phyloP scores from a whole-genome alignment of 768 basidiomycete genomes.

The Scleroderma bovista region DNA sequence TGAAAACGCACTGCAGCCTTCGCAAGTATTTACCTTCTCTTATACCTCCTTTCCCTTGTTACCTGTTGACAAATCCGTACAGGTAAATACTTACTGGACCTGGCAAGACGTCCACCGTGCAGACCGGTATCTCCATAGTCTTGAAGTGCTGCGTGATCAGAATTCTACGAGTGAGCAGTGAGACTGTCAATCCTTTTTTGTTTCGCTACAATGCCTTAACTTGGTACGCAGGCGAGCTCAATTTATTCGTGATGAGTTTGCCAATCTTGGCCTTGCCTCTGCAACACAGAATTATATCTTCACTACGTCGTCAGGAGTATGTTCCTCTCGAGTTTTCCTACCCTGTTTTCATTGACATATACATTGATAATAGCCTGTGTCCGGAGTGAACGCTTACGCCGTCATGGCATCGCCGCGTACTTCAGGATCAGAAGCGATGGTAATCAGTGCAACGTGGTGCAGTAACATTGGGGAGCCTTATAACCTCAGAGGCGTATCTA shows the following conservation, averaged over 20 bases:
- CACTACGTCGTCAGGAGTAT: slow-evolving; percentile 45
- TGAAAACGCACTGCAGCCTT: slow-evolving; percentile 94
- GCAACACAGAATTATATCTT: slow-evolving; percentile 68
- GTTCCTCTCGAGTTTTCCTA: background rate
- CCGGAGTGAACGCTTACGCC: slow-evolving; percentile 80
- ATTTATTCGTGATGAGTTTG: slow-evolving; percentile 59
- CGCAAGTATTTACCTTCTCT: slow-evolving; percentile 51
- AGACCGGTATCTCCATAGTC: slow-evolving; percentile 67
- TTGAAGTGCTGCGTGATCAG: slow-evolving; percentile 56
- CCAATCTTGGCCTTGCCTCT: slow-evolving; percentile 66
- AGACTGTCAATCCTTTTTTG: slow-evolving; percentile 26
- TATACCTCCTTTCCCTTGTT: background rate
- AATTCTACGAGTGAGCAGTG: slow-evolving; percentile 72
- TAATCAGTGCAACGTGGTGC: slow-evolving; percentile 88
- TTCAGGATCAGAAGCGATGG: slow-evolving; percentile 90
- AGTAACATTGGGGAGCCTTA: slow-evolving; percentile 54
- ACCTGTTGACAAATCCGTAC: slow-evolving; percentile 3
- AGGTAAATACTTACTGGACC: slow-evolving; percentile 91
- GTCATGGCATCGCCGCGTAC: slow-evolving; percentile 77
- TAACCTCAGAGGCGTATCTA: slow-evolving; percentile 84
- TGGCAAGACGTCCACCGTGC: slow-evolving; percentile 89
- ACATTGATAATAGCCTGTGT: slow-evolving; percentile 37
- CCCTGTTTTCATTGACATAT: background rate
- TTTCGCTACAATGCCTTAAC: background rate
- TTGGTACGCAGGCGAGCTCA: slow-evolving; percentile 51